Conservation (phyloP, 106 monocot species). For the Platanthera guangdongensis region DNA sequence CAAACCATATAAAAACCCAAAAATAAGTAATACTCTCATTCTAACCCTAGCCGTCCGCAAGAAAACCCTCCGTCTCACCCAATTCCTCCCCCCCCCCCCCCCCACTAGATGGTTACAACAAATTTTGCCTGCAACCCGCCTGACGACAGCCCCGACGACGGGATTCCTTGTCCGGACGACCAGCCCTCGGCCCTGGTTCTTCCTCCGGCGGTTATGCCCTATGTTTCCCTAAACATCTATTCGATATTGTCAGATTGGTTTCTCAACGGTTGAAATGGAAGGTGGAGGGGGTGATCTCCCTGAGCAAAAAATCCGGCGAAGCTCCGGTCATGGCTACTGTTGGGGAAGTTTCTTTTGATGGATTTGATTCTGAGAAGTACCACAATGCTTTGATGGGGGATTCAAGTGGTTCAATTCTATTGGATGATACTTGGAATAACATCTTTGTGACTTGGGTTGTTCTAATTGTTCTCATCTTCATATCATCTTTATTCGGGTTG, state of each 20-base stretch:
- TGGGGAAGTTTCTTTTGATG: background rate
- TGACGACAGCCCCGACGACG: no score
- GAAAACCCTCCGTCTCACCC: no score
- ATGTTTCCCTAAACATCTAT: constrained; percentile 65
- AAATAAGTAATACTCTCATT: no score
- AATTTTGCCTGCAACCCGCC: no score
- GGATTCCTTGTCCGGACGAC: no score
- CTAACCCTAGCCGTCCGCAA: no score
- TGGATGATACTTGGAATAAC: constrained; percentile 9
- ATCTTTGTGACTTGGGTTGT: constrained; percentile 41
- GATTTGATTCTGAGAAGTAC: background rate
- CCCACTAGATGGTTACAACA: no score
- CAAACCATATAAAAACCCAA: no score
- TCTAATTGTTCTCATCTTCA: no score
- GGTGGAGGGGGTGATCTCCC: background rate
- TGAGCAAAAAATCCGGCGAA: background rate
- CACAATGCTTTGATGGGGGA: background rate
- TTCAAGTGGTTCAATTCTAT: background rate
- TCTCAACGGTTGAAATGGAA: constrained; percentile 13
- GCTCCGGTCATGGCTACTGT: background rate
- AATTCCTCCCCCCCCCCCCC: no score
- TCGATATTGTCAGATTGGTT: constrained; percentile 46
- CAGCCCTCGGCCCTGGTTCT: no score
- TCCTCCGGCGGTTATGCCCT: constrained; percentile 77
- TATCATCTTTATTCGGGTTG: no score